phyloP scores from a whole-genome alignment of 108 stramenopile species.

The Hondaea fermentalgiana region DNA sequence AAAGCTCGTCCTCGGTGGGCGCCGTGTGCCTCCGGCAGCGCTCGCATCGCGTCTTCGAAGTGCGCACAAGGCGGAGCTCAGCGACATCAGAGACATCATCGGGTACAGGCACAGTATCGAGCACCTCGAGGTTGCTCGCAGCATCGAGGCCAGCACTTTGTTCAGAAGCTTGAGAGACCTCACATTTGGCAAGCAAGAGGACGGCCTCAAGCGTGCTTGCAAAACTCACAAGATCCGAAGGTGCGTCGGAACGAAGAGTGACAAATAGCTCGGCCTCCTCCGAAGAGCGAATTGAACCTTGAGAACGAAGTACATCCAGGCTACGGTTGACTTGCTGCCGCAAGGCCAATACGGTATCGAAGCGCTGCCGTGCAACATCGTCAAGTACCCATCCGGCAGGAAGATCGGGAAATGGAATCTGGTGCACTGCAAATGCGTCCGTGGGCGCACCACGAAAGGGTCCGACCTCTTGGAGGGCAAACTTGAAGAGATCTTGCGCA shows the following conservation, averaged over 20 bases:
- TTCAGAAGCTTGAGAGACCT: not conserved
- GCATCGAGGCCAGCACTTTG: not conserved
- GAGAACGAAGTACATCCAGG: not conserved
- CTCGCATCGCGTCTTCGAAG: not conserved
- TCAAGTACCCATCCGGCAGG: not conserved
- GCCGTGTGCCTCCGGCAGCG: not conserved
- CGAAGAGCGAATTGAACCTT: not conserved
- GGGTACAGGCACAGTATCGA: not conserved
- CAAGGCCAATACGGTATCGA: not conserved
- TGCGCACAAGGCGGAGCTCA: not conserved
- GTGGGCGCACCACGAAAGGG: not conserved
- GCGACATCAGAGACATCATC: not conserved
- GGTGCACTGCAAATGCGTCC: not conserved
- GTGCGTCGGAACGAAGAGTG: not conserved
- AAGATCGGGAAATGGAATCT: not conserved
- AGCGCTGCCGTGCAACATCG: not conserved
- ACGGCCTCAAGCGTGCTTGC: not conserved
- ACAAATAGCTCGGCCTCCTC: not conserved
- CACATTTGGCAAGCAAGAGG: not conserved
- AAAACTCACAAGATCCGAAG: not conserved
- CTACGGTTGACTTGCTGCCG: not conserved
- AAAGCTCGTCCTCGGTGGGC: not conserved
- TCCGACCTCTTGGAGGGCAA: constrained; percentile 1
- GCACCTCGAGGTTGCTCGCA: not conserved
- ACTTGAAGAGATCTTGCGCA: constrained; percentile 93